Conservation (phyloP, 495 filamentous ascomycete genomes). For the Penicillium dipodomyicola region DNA sequence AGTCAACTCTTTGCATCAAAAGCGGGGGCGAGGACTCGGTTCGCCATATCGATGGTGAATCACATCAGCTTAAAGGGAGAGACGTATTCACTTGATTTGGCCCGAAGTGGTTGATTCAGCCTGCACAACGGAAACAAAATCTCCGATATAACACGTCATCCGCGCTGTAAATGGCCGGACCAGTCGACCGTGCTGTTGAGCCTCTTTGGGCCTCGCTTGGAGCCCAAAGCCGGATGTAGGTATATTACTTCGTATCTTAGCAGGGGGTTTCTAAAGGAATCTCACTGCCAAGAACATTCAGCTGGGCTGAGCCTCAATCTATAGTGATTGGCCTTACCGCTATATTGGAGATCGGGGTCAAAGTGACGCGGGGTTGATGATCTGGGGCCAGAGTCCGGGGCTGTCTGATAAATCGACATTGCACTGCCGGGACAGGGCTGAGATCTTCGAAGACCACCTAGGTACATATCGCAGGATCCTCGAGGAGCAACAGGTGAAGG, state of each 20-base stretch:
- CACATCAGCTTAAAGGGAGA: background rate
- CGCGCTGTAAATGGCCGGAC: background rate
- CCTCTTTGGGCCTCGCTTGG: slow-evolving; percentile 3
- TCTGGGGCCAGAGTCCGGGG: background rate
- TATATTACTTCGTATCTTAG: background rate
- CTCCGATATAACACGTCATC: slow-evolving; percentile 4
- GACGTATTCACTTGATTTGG: background rate
- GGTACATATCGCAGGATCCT: background rate
- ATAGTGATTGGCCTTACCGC: slow-evolving; percentile 9
- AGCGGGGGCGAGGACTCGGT: background rate
- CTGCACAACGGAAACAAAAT: background rate
- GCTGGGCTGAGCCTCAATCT: background rate
- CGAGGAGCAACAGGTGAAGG: background rate
- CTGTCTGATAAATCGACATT: background rate
- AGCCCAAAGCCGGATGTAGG: background rate
- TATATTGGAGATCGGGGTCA: background rate
- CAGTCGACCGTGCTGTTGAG: background rate
- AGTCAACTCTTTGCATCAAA: background rate
- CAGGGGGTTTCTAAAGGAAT: background rate
- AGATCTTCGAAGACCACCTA: too few relatives aligned
- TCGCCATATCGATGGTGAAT: background rate
- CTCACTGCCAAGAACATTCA: background rate
- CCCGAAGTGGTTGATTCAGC: background rate
- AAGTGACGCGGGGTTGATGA: background rate
- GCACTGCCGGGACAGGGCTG: background rate